Evolutionary conservation across 139 green algal genomes (phyloP).

Genomic region (Auxenochlorella pyrenoidosa): DNA sequence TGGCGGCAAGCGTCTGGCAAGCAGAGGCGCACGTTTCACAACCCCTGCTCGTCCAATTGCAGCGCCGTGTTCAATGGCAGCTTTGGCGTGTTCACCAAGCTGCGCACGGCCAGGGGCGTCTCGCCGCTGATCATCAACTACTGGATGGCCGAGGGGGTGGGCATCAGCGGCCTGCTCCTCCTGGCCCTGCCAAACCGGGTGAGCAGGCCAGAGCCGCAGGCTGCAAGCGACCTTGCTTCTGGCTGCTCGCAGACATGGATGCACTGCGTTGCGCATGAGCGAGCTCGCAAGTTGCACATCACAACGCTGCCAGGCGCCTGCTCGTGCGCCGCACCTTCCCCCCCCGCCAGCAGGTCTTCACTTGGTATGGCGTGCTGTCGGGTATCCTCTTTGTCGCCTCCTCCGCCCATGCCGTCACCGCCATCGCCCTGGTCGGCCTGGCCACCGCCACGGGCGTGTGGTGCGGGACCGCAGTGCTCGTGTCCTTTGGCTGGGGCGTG

Average conservation of each 20-base stretch:
- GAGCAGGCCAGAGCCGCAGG: neutral
- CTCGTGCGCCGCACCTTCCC: neutral
- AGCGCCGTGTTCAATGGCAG: conserved; percentile 43
- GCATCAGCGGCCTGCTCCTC: neutral
- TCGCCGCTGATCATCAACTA: conserved; percentile 26
- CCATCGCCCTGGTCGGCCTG: conserved; percentile 36
- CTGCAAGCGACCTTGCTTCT: neutral
- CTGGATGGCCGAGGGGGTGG: conserved; percentile 23
- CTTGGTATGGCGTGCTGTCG: conserved; percentile 26
- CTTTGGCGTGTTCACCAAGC: conserved; percentile 40
- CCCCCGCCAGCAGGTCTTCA: conserved; percentile 31
- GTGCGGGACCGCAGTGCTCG: conserved; percentile 43
- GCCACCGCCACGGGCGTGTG: conserved; percentile 38
- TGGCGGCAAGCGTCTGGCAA: too few relatives aligned
- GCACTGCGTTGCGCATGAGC: too few relatives aligned
- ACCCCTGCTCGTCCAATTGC: neutral
- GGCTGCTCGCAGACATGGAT: neutral
- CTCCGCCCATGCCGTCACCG: conserved; percentile 24
- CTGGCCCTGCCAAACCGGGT: conserved; percentile 15
- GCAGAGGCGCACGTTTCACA: too few relatives aligned
- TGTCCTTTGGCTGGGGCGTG: conserved; percentile 42
- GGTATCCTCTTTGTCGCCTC: conserved; percentile 42
- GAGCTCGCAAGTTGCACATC: neutral
- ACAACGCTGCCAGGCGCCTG: neutral
- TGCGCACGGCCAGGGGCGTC: neutral